These are phyloP conservation scores for Lepiota venenata DNA, from an alignment of 768 basidiomycete species.

Conservation along the genomic window DNA sequence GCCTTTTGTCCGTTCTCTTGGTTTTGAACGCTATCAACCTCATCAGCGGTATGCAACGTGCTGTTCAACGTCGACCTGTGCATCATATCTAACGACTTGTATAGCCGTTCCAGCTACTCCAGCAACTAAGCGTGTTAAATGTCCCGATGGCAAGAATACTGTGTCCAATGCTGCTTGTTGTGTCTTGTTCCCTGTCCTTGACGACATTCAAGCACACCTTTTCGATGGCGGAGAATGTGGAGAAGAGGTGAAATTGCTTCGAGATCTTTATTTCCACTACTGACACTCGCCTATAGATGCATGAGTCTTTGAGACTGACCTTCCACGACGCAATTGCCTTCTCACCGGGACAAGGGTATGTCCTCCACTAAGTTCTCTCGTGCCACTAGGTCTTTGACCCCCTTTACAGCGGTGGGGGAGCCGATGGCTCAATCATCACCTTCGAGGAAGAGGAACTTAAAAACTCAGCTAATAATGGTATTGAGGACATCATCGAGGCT, in stretches of 20 bases:
- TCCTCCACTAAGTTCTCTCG: not conserved
- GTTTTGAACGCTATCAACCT: not conserved
- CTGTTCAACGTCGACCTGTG: not conserved
- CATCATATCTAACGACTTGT: not conserved
- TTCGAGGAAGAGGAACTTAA: no score
- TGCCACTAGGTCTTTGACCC: not conserved
- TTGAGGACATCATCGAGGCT: constrained; percentile 36
- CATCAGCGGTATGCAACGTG: constrained; percentile 1
- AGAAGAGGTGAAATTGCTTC: constrained; percentile 2
- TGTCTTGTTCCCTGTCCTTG: constrained; percentile 34
- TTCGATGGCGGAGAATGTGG: constrained; percentile 33
- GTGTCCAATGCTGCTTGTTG: constrained; percentile 33
- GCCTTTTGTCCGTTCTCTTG: constrained; percentile 2
- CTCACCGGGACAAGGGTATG: constrained; percentile 29
- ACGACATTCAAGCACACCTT: constrained; percentile 35
- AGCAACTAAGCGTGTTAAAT: constrained; percentile 7
- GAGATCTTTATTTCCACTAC: no score
- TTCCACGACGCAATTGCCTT: constrained; percentile 46
- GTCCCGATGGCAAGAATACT: constrained; percentile 22
- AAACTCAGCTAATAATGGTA: constrained; percentile 43
- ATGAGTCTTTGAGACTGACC: constrained; percentile 23
- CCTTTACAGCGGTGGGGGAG: constrained; percentile 35
- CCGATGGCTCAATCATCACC: constrained; percentile 48
- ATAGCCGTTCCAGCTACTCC: constrained; percentile 6
- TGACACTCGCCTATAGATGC: not conserved